Percentiles rank a stretch among this genome's conserved stretches.
Conservation (phyloP, 2,329 filamentous ascomycete genomes). For the Basipetospora sp. region DNA sequence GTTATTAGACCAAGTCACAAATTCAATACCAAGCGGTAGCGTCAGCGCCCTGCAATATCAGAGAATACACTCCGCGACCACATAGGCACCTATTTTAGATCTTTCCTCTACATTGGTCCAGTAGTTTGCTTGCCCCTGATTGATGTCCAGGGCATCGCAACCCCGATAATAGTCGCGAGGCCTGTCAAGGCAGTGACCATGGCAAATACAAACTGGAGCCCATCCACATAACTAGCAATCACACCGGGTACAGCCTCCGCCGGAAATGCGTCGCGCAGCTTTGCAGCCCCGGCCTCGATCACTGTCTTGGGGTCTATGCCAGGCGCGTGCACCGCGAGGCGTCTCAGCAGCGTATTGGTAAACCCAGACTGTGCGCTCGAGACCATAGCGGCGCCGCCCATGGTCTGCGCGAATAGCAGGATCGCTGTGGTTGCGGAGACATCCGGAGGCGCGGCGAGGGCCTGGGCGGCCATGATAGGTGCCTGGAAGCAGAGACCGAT, state of each 20-base stretch:
- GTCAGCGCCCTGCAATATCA: too few species aligned
- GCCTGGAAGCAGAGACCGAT: slow-evolving; percentile 31
- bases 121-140: not conserved
- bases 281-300: too few species aligned
- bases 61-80: too few species aligned
- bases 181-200: not conserved
- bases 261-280: too few species aligned
- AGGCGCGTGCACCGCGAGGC: too few species aligned
- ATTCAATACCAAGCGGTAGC: too few species aligned
- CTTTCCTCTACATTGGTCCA: not conserved
- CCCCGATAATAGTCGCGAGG: not conserved
- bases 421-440: slow-evolving; percentile 32
- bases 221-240: too few species aligned
- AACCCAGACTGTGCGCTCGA: slow-evolving; percentile 11
- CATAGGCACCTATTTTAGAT: too few species aligned
- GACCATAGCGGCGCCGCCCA: slow-evolving; percentile 31
- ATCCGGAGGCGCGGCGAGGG: slow-evolving; percentile 24
- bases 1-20: too few species aligned
- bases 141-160: not conserved
- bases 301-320: too few species aligned
- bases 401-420: slow-evolving; percentile 27
- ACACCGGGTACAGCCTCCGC: too few species aligned
- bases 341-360: too few species aligned
- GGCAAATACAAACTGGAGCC: not conserved
- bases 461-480: slow-evolving; percentile 35